Conservation (phyloP, 192 early-diverging fungal species). For the Backusella tuberculispora region DNA sequence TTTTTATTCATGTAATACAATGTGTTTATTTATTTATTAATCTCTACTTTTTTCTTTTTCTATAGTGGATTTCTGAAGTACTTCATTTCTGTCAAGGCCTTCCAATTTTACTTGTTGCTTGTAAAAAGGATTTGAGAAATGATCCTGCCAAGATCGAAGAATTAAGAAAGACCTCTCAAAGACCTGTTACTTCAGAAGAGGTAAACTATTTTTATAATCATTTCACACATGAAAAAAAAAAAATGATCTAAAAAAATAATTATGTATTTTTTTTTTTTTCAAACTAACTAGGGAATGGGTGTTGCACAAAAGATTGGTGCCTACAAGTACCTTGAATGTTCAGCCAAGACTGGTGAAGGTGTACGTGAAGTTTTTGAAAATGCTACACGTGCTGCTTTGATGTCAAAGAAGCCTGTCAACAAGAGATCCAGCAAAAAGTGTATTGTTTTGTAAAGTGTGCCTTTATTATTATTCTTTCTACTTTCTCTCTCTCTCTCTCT, state of each 20-base stretch:
- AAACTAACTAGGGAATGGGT: conserved; percentile 49
- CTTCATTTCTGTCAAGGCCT: conserved; percentile 82
- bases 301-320: conserved; percentile 80
- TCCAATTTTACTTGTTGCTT: conserved; percentile 84
- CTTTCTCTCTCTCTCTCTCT: background rate
- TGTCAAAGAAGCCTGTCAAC: conserved; percentile 16
- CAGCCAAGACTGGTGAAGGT: conserved; percentile 75
- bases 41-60: background rate
- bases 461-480: background rate
- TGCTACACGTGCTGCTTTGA: conserved; percentile 55
- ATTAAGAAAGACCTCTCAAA: conserved; percentile 70
- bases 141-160: conserved; percentile 77
- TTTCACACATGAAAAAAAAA: background rate
- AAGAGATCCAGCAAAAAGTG: conserved; percentile 27
- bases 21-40: background rate
- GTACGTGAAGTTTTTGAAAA: conserved; percentile 86
- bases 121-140: conserved; percentile 88
- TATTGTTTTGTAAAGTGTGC: conserved; percentile 28
- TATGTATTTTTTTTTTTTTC: background rate
- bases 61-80: conserved; percentile 90
- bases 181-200: conserved; percentile 74
- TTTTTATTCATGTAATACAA: conserved; percentile 8
- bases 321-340: conserved; percentile 84
- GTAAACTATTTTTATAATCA: conserved; percentile 42
- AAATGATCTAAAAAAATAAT: background rate